Percentiles rank a stretch among this genome's conserved stretches.
These are phyloP conservation scores for Wickerhamiella spandovensis DNA, from an alignment of 805 yeast species.

Conservation along the genomic window DNA sequence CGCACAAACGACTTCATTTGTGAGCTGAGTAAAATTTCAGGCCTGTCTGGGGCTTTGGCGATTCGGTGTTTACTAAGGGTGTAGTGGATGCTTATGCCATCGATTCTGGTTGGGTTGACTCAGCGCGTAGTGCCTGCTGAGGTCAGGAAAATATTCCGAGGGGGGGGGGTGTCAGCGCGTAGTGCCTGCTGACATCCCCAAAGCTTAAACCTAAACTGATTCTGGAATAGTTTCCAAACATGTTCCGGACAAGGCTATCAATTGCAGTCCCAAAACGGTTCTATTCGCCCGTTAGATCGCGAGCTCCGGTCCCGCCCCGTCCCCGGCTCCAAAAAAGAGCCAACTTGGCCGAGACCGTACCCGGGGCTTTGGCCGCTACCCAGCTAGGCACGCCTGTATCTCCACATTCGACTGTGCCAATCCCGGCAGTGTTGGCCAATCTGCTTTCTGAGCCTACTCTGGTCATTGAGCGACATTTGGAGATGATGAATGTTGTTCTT, in stretches of 20 bases:
- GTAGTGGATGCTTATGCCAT: too few relatives aligned
- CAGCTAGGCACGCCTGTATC: slow-evolving; percentile 1
- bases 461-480: slow-evolving; percentile 78
- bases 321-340: slow-evolving; percentile 2
- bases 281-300: slow-evolving; percentile 12
- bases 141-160: too few relatives aligned
- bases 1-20: slow-evolving; percentile 12
- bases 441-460: slow-evolving; percentile 68
- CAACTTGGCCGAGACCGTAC: not conserved
- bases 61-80: too few relatives aligned
- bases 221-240: not conserved
- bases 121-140: too few relatives aligned
- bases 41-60: too few relatives aligned
- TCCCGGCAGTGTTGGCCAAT: slow-evolving; percentile 34
- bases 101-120: too few relatives aligned
- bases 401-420: not conserved
- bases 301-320: slow-evolving; percentile 9
- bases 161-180: too few relatives aligned
- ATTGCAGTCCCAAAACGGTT: not conserved
- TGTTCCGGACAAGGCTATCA: not conserved
- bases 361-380: slow-evolving; percentile 2
- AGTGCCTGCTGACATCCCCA: too few relatives aligned
- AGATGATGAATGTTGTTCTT: slow-evolving; percentile 70
- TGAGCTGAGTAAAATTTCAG: not conserved
- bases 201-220: too few relatives aligned